A percentile compares a stretch with the other conserved stretches of the same genome.
Conservation (phyloP, 768 basidiomycete genomes). For the Suillus decipiens region DNA sequence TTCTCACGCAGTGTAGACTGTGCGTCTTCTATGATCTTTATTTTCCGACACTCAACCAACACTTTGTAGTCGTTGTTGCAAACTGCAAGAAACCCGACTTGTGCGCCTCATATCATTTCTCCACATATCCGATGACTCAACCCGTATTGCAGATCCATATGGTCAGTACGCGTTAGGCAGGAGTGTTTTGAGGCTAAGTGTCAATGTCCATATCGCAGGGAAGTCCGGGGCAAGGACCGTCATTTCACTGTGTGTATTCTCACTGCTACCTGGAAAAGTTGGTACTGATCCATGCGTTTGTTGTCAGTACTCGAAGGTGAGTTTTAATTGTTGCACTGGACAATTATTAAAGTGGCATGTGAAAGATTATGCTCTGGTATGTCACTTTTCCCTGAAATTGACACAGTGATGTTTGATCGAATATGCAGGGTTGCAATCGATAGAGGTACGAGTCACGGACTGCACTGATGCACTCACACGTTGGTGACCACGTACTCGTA, state of each 20-base stretch:
- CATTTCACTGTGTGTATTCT: slow-evolving; percentile 72
- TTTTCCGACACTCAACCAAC: slow-evolving; percentile 7
- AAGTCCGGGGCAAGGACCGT: slow-evolving; percentile 82
- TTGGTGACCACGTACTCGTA: background rate
- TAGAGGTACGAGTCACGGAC: slow-evolving; percentile 51
- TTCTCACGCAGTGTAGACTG: slow-evolving; percentile 63
- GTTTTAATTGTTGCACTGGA: slow-evolving; percentile 13
- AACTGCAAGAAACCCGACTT: slow-evolving; percentile 78
- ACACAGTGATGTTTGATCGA: slow-evolving; percentile 6
- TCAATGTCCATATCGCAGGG: slow-evolving; percentile 51
- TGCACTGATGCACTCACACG: background rate
- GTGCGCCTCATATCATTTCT: slow-evolving; percentile 41
- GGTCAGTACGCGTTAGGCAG: slow-evolving; percentile 51
- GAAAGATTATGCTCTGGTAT: slow-evolving; percentile 88
- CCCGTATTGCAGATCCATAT: slow-evolving; percentile 62
- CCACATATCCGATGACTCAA: slow-evolving; percentile 7
- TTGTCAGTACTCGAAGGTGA: slow-evolving; percentile 75
- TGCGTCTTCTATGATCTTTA: slow-evolving; percentile 33
- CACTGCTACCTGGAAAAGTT: background rate
- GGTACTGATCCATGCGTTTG: slow-evolving; percentile 7
- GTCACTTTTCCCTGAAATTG: slow-evolving; percentile 17
- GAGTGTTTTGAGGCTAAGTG: slow-evolving; percentile 25
- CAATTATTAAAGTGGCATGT: slow-evolving; percentile 10
- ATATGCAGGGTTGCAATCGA: slow-evolving; percentile 88
- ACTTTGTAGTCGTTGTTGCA: slow-evolving; percentile 63